Evolutionary conservation across 164 flowering plant species (phyloP).

Genomic region (Warburgia ugandensis): DNA sequence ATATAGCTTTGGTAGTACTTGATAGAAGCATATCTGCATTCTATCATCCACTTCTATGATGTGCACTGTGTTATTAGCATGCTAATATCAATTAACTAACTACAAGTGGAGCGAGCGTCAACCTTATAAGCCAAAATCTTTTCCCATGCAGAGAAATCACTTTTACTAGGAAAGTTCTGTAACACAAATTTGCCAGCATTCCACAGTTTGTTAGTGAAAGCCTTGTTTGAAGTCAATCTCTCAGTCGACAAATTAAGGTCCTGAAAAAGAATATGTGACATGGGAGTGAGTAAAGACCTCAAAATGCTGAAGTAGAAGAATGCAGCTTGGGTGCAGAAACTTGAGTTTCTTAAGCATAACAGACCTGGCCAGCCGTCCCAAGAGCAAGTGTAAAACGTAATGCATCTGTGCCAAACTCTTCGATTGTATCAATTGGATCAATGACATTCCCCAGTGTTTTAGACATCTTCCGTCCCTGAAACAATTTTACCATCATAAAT

Average conservation of each 20-base stretch:
- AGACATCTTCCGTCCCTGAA: slow-evolving; percentile 96
- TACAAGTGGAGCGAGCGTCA: slow-evolving; percentile 3
- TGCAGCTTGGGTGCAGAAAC: slow-evolving; percentile 3
- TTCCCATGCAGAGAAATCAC: slow-evolving; percentile 60
- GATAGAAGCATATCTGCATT: too few relatives aligned
- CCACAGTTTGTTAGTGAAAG: slow-evolving; percentile 94
- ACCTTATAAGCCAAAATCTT: slow-evolving; percentile 54
- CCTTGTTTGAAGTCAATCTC: slow-evolving; percentile 88
- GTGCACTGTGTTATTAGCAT: too few relatives aligned
- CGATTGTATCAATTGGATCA: slow-evolving; percentile 83
- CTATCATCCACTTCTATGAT: too few relatives aligned
- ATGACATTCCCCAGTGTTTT: slow-evolving; percentile 90
- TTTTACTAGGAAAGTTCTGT: slow-evolving; percentile 71
- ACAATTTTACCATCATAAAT: slow-evolving; percentile 1
- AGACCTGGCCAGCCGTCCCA: slow-evolving; percentile 97
- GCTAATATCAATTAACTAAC: background rate
- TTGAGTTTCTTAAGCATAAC: slow-evolving; percentile 15
- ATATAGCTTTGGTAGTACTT: too few relatives aligned
- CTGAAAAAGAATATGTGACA: slow-evolving; percentile 27
- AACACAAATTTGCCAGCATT: slow-evolving; percentile 95
- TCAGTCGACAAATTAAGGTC: slow-evolving; percentile 89
- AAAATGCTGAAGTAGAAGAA: background rate
- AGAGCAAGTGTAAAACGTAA: slow-evolving; percentile 74
- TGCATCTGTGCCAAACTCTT: slow-evolving; percentile 93
- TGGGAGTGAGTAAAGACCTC: background rate